Evolutionary conservation across 176 grass and related monocot species (phyloP).

Genomic region (Neostapfia colusana): DNA sequence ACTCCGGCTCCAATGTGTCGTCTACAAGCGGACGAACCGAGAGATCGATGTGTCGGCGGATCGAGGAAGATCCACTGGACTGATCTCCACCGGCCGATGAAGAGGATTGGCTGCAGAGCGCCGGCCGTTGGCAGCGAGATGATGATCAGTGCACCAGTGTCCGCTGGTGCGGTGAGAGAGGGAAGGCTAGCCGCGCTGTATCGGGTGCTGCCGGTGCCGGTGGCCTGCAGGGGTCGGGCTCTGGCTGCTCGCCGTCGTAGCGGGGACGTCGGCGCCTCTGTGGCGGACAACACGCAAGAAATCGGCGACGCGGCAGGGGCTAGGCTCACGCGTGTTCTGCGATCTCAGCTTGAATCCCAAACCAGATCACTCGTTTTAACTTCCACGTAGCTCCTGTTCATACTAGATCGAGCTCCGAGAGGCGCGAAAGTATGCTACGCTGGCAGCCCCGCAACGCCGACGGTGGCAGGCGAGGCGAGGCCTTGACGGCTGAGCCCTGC

Average conservation of each 20-base stretch:
- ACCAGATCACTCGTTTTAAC: neutral
- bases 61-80: neutral
- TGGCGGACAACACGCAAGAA: neutral
- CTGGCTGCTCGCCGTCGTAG: neutral
- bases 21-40: conserved; percentile 1
- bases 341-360: neutral
- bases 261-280: neutral
- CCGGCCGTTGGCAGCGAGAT: neutral
- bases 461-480: conserved; percentile 22
- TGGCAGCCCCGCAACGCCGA: neutral
- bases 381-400: neutral
- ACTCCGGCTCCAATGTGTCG: neutral
- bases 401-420: conserved; percentile 10
- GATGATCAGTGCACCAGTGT: too few relatives aligned
- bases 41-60: neutral
- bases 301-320: neutral
- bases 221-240: too few relatives aligned
- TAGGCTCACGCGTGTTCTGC: neutral
- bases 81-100: neutral
- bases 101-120: neutral
- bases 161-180: too few relatives aligned
- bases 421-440: neutral
- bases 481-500: conserved; percentile 28
- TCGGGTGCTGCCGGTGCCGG: too few relatives aligned
- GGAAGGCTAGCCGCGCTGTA: too few relatives aligned